phyloP scores from a whole-genome alignment of 2,329 filamentous ascomycete genomes.

The Akanthomyces lecanii region DNA sequence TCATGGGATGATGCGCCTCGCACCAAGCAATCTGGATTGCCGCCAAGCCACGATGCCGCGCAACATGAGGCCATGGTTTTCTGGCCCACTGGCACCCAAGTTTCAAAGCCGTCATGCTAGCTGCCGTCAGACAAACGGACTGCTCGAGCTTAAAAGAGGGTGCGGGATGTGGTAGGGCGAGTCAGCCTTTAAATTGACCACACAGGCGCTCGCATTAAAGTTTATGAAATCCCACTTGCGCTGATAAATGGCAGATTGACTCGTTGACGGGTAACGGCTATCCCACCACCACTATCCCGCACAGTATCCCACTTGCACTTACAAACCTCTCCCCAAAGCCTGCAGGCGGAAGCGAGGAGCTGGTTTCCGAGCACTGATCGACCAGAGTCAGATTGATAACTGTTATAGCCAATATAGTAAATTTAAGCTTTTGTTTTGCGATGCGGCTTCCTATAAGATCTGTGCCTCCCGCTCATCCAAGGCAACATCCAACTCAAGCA shows the following conservation, averaged over 20 bases:
- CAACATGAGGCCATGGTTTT: neutral
- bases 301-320: neutral
- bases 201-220: no score
- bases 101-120: neutral
- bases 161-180: neutral
- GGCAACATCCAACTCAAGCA: neutral
- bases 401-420: neutral
- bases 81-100: neutral
- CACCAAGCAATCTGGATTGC: neutral
- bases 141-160: neutral
- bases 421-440: neutral
- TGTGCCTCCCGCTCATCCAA: neutral
- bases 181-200: neutral
- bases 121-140: neutral
- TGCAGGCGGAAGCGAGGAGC: neutral
- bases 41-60: constrained; percentile 1
- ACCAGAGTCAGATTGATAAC: neutral
- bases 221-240: neutral
- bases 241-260: neutral
- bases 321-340: neutral
- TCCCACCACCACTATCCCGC: neutral
- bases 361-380: neutral
- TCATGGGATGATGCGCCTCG: neutral
- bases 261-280: neutral
- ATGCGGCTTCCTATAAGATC: neutral